These are phyloP conservation scores for Aspergillus biplanus DNA, from an alignment of 495 filamentous ascomycete species.

Conservation along the genomic window DNA sequence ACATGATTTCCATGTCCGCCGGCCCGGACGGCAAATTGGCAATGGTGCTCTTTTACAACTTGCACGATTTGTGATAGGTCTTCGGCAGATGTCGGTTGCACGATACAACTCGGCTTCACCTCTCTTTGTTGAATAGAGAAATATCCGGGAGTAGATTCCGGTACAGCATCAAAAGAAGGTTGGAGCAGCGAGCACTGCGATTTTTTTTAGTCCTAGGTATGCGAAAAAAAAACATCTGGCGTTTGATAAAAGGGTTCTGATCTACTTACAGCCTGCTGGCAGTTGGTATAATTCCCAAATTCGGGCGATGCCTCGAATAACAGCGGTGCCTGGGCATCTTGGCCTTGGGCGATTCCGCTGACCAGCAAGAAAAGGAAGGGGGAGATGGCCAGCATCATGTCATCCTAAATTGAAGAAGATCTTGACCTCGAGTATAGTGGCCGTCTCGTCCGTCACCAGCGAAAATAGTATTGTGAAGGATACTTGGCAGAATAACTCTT, in stretches of 20 bases:
- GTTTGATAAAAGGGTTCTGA: background rate
- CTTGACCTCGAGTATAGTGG: no score
- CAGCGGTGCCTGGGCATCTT: background rate
- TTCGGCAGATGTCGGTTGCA: background rate
- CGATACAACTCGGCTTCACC: background rate
- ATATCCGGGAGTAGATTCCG: background rate
- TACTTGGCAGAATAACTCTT: background rate
- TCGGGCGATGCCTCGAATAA: background rate
- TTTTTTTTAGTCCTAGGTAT: background rate
- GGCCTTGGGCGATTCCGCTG: background rate
- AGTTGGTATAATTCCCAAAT: background rate
- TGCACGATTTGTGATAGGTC: background rate
- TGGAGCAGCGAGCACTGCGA: background rate
- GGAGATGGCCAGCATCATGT: background rate
- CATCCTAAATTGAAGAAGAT: background rate
- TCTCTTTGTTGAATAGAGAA: background rate
- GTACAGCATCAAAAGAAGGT: background rate
- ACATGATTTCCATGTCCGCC: conserved; percentile 8
- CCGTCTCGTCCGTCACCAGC: no score
- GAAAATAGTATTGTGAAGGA: background rate
- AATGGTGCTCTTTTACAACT: background rate
- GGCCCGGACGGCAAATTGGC: background rate
- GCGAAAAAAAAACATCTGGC: background rate
- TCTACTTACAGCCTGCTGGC: background rate
- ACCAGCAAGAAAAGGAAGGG: background rate